Evolutionary conservation across 257 asterid species (phyloP).

Genomic region (Marsdenia floribunda): DNA sequence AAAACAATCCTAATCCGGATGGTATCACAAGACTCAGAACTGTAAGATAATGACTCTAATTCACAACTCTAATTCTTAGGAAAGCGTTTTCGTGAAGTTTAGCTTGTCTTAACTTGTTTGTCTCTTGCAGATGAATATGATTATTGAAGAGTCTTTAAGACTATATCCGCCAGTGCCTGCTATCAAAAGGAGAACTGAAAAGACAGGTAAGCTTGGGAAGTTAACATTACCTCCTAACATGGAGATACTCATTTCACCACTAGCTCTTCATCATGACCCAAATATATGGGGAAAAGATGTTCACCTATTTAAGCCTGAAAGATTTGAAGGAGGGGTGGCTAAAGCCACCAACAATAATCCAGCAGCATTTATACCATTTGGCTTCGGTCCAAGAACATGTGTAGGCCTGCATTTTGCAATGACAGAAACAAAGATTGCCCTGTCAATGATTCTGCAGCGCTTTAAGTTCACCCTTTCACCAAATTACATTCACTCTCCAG

Average conservation of each 20-base stretch:
- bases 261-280: conserved; percentile 58
- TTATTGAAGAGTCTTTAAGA: conserved; percentile 54
- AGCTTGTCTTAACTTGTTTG: background rate
- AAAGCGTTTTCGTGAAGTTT: background rate
- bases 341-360: conserved; percentile 41
- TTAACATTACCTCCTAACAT: conserved; percentile 37
- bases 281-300: conserved; percentile 66
- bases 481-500: conserved; percentile 48
- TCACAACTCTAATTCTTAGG: background rate
- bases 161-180: conserved; percentile 67
- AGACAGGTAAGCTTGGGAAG: conserved; percentile 36
- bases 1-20: conserved; percentile 36
- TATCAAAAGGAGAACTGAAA: conserved; percentile 37
- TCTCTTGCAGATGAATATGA: conserved; percentile 45
- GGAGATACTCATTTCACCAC: conserved; percentile 44
- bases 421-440: conserved; percentile 45
- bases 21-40: conserved; percentile 42
- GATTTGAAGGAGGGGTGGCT: conserved; percentile 40
- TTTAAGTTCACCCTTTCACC: conserved; percentile 45
- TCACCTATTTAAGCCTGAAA: conserved; percentile 45
- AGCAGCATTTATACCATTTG: conserved; percentile 54
- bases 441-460: conserved; percentile 59
- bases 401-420: conserved; percentile 56
- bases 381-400: conserved; percentile 68
- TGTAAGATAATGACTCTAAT: conserved; percentile 27